A percentile compares a stretch with the other conserved stretches of the same genome.
Conservation (phyloP, 78 protist species). For the Dictyostelium citrinum region DNA sequence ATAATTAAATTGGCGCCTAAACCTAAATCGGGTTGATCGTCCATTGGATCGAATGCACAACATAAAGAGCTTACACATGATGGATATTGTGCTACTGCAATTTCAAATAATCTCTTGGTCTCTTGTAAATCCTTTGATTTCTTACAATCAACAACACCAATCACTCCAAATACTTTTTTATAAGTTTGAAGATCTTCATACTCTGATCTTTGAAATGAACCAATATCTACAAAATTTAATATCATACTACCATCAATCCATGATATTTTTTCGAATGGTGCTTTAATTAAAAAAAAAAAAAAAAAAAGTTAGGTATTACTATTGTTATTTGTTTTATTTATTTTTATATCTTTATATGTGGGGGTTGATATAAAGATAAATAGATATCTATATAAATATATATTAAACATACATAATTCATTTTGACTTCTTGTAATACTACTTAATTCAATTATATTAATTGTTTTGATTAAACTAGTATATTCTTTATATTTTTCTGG, state of each 20-base stretch:
- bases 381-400: too few relatives aligned
- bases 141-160: slow-evolving; percentile 73
- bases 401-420: slow-evolving; percentile 49
- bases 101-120: slow-evolving; percentile 32
- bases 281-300: not conserved
- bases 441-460: slow-evolving; percentile 39
- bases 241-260: slow-evolving; percentile 76
- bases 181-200: slow-evolving; percentile 32
- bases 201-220: not conserved
- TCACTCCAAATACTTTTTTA: slow-evolving; percentile 56
- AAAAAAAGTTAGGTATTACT: not conserved
- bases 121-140: slow-evolving; percentile 28
- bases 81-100: slow-evolving; percentile 19
- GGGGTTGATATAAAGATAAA: too few relatives aligned
- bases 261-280: slow-evolving; percentile 60
- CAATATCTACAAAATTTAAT: slow-evolving; percentile 4
- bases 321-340: not conserved
- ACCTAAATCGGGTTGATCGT: slow-evolving; percentile 64
- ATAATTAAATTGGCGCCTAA: slow-evolving; percentile 53
- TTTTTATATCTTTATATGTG: too few relatives aligned
- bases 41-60: slow-evolving; percentile 75
- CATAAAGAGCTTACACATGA: slow-evolving; percentile 38
- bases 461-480: slow-evolving; percentile 39
- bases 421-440: slow-evolving; percentile 70
- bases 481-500: slow-evolving; percentile 48